Percentiles rank a stretch among this genome's conserved stretches.
phyloP scores from a whole-genome alignment of 208 protist species.

The Acanthamoeba healyi region DNA sequence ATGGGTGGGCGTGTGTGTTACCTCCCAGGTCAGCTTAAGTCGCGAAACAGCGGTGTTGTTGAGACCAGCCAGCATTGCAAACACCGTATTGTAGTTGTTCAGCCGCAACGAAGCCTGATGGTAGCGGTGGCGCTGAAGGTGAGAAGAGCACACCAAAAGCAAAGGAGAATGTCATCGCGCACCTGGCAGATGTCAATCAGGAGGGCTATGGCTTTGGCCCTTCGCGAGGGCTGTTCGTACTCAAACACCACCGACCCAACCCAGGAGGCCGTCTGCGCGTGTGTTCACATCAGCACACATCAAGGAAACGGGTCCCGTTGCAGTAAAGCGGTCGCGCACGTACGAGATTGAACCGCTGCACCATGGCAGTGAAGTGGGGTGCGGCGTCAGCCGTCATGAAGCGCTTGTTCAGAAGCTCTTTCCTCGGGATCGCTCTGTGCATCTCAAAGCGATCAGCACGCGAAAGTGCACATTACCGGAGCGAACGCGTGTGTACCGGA shows the following conservation, averaged over 20 bases:
- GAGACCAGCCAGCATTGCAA: conserved; percentile 26
- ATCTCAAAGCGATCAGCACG: background rate
- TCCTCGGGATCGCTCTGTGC: conserved; percentile 29
- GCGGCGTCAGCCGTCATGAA: conserved; percentile 15
- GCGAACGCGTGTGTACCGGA: background rate
- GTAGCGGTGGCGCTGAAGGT: too few relatives aligned
- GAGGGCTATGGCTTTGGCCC: background rate
- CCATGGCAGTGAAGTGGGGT: conserved; percentile 61
- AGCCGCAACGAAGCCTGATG: background rate
- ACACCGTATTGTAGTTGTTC: conserved; percentile 37
- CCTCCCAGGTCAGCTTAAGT: conserved; percentile 5
- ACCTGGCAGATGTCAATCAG: conserved; percentile 50
- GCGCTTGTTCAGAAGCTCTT: conserved; percentile 52
- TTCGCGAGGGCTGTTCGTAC: background rate
- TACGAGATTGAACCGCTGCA: conserved; percentile 50
- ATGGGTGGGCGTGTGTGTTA: too few relatives aligned
- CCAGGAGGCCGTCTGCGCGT: background rate
- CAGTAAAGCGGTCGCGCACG: too few relatives aligned
- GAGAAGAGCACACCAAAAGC: too few relatives aligned
- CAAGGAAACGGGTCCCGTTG: background rate
- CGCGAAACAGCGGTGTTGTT: conserved; percentile 43
- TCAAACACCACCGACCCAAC: background rate
- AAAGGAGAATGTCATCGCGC: too few relatives aligned
- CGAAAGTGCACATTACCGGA: background rate
- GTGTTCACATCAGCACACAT: too few relatives aligned